Percentiles rank a stretch among this genome's conserved stretches.
Conservation (phyloP, 257 asterid species). For the Solanum dulcamara region DNA sequence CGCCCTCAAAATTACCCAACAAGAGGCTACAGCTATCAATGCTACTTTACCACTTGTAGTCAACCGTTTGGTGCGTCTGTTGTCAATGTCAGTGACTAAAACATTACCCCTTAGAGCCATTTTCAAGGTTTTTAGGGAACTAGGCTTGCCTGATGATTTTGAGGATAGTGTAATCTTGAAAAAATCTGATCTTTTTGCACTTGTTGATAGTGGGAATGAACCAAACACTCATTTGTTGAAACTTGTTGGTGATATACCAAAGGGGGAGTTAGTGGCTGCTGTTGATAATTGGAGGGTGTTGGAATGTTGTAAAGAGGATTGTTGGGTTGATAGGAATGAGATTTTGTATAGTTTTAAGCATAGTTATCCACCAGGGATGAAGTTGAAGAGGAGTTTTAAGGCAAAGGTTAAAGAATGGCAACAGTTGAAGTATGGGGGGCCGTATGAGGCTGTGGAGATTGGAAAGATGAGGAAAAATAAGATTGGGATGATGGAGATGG, state of each 20-base stretch:
- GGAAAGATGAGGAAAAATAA: constrained; percentile 22
- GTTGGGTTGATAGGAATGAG: constrained; percentile 38
- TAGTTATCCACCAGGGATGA: constrained; percentile 82
- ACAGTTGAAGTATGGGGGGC: constrained; percentile 49
- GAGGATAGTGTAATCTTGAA: constrained; percentile 59
- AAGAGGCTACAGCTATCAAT: constrained; percentile 37
- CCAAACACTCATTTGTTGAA: constrained; percentile 56
- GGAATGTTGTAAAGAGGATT: constrained; percentile 65
- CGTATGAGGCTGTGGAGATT: constrained; percentile 50
- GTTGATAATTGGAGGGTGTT: constrained; percentile 69
- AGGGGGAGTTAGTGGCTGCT: constrained; percentile 39
- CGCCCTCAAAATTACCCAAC: constrained; percentile 32
- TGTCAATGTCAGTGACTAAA: constrained; percentile 60
- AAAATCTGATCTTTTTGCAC: constrained; percentile 43
- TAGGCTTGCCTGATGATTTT: constrained; percentile 82
- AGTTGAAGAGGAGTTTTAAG: constrained; percentile 49
- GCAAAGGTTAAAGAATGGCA: constrained; percentile 78
- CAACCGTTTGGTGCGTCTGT: constrained; percentile 46
- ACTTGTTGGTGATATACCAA: constrained; percentile 24
- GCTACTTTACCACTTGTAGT: constrained; percentile 36
- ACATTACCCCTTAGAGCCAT: constrained; percentile 68
- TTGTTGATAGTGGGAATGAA: constrained; percentile 48
- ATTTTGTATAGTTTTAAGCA: constrained; percentile 53
- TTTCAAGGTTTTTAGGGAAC: constrained; percentile 75
- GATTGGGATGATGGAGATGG: constrained; percentile 41